These are phyloP conservation scores for Paratinospora sagittata DNA, from an alignment of 164 flowering plant genomes.

Conservation along the genomic window DNA sequence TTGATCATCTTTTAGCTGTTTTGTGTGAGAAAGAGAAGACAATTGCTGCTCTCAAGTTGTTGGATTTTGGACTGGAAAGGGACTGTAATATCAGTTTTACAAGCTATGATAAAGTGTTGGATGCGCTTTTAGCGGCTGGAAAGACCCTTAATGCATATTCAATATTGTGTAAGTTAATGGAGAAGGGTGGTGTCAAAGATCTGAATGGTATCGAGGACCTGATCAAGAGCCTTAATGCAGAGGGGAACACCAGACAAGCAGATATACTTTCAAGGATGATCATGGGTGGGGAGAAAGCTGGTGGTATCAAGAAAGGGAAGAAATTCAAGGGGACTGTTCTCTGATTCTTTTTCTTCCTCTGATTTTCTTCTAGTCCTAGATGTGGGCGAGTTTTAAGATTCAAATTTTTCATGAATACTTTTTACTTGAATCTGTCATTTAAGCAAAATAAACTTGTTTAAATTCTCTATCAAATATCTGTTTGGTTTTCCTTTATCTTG, in stretches of 20 bases:
- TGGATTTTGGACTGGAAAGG: conserved; percentile 73
- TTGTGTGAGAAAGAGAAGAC: conserved; percentile 77
- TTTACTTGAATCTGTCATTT: neutral
- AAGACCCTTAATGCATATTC: conserved; percentile 94
- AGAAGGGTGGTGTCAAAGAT: conserved; percentile 60
- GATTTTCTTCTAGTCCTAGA: neutral
- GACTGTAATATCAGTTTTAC: conserved; percentile 54
- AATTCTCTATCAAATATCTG: neutral
- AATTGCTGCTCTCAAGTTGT: conserved; percentile 70
- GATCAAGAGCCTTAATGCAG: conserved; percentile 66
- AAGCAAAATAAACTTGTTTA: neutral
- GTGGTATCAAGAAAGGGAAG: conserved; percentile 39
- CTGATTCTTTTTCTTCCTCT: neutral
- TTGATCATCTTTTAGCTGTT: conserved; percentile 52
- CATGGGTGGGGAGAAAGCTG: conserved; percentile 31
- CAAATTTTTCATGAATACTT: neutral
- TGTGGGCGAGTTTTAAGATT: neutral
- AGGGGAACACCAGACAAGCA: conserved; percentile 94
- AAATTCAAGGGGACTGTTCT: conserved; percentile 25
- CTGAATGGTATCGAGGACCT: conserved; percentile 54
- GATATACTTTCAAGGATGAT: conserved; percentile 85
- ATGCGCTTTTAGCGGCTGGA: conserved; percentile 65
- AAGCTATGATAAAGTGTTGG: conserved; percentile 80
- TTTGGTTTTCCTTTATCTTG: neutral
- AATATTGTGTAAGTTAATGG: conserved; percentile 64